Evolutionary conservation across 495 filamentous ascomycete species (phyloP).

Genomic region (Tuber borchii): DNA sequence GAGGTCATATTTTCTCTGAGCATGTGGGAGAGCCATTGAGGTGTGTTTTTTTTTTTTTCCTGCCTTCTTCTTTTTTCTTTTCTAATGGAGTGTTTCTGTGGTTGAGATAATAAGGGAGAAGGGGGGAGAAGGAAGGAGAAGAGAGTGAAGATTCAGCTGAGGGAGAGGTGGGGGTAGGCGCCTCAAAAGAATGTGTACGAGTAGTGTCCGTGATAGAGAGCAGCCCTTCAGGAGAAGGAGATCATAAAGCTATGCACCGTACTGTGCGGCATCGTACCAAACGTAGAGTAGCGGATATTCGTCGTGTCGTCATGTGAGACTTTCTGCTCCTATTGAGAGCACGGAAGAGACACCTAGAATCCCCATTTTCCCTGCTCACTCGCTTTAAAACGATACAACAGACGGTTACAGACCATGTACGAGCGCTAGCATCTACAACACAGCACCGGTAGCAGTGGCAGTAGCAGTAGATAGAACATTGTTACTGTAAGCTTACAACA

Average conservation of each 20-base stretch:
- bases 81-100: slow-evolving; percentile 7
- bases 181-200: not conserved
- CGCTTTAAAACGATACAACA: not conserved
- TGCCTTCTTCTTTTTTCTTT: slow-evolving; percentile 7
- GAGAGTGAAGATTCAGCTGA: not conserved
- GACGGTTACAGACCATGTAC: not conserved
- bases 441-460: not conserved
- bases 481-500: too few relatives aligned
- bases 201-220: not conserved
- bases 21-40: slow-evolving; percentile 15
- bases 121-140: not conserved
- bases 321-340: not conserved
- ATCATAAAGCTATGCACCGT: not conserved
- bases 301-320: slow-evolving; percentile 1
- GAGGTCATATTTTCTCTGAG: slow-evolving; percentile 65
- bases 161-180: slow-evolving; percentile 2
- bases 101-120: not conserved
- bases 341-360: not conserved
- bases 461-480: not conserved
- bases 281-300: not conserved
- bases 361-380: not conserved
- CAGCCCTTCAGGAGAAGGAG: not conserved
- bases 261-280: not conserved
- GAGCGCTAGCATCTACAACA: not conserved
- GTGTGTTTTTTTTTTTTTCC: slow-evolving; percentile 2